Percentiles rank a stretch among this genome's conserved stretches.
phyloP scores from a whole-genome alignment of 1,139 yeast species.

The Kurtzmaniella quercitrusa region DNA sequence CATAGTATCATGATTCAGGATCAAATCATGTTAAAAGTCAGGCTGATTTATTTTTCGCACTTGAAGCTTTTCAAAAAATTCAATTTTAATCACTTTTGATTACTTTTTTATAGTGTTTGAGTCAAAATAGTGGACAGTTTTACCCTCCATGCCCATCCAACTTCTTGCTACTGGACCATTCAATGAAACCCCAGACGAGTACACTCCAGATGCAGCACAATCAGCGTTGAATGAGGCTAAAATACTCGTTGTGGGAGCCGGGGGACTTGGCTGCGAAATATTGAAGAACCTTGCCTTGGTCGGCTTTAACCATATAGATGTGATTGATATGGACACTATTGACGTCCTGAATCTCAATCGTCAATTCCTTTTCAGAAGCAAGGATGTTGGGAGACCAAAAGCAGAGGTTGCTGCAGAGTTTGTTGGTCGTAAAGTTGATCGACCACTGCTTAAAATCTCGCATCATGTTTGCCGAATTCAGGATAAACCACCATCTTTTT shows the following conservation, averaged over 20 bases:
- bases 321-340: slow-evolving; percentile 94
- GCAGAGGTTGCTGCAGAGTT: slow-evolving; percentile 74
- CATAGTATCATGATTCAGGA: too few relatives aligned
- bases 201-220: slow-evolving; percentile 21
- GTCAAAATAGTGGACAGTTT: too few relatives aligned
- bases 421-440: slow-evolving; percentile 45
- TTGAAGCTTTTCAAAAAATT: too few relatives aligned
- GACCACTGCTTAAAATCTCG: slow-evolving; percentile 43
- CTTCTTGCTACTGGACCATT: slow-evolving; percentile 29
- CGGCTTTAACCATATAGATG: slow-evolving; percentile 71
- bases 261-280: slow-evolving; percentile 94
- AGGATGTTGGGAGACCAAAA: slow-evolving; percentile 77
- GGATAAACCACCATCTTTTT: slow-evolving; percentile 62
- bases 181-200: slow-evolving; percentile 39
- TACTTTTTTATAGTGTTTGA: not conserved
- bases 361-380: slow-evolving; percentile 73
- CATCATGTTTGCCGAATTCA: slow-evolving; percentile 69
- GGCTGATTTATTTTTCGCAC: too few relatives aligned
- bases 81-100: not conserved
- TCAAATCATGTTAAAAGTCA: too few relatives aligned
- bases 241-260: slow-evolving; percentile 77
- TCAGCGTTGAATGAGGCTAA: slow-evolving; percentile 26
- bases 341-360: slow-evolving; percentile 87
- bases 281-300: slow-evolving; percentile 76
- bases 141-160: not conserved